phyloP scores from a whole-genome alignment of 75 land plant genomes.

The Adiantum capillusveneris region DNA sequence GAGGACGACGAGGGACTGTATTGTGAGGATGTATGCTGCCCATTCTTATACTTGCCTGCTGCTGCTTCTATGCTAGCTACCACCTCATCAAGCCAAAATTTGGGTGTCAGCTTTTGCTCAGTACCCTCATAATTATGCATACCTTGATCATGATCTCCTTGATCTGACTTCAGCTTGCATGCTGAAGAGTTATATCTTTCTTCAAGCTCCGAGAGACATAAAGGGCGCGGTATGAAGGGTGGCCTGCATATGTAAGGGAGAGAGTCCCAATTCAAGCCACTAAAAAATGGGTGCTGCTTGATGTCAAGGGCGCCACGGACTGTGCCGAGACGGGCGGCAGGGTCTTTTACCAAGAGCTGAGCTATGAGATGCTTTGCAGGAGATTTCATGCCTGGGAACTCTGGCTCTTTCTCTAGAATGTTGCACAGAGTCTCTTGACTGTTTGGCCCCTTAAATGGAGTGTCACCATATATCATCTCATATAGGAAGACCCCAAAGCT shows the following conservation, averaged over 20 bases:
- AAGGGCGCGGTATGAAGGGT: slow-evolving; percentile 13
- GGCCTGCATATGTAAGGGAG: slow-evolving; percentile 9
- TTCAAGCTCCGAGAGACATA: slow-evolving; percentile 6
- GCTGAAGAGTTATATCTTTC: too few species aligned
- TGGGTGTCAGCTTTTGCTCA: too few species aligned
- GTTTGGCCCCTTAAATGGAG: slow-evolving; percentile 19
- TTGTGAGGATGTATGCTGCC: too few species aligned
- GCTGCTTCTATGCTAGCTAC: too few species aligned
- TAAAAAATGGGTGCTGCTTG: slow-evolving; percentile 17
- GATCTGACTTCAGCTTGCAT: too few species aligned
- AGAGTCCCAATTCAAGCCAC: slow-evolving; percentile 8
- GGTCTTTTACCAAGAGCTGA: slow-evolving; percentile 17
- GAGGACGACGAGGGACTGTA: too few species aligned
- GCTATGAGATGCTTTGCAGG: slow-evolving; percentile 13
- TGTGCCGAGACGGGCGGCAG: slow-evolving; percentile 2
- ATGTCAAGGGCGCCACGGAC: slow-evolving; percentile 4
- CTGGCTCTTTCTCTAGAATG: slow-evolving; percentile 13
- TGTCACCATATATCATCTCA: slow-evolving; percentile 17
- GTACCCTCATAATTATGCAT: background rate
- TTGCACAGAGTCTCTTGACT: slow-evolving; percentile 20
- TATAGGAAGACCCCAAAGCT: slow-evolving; percentile 19
- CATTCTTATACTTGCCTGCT: too few species aligned
- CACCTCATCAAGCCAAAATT: too few species aligned
- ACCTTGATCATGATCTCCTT: too few species aligned
- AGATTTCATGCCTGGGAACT: slow-evolving; percentile 13